Evolutionary conservation across 495 filamentous ascomycete genomes (phyloP), one percentile per base, ranked within the genome.

Genomic region (Lophiotrema nucula): DNA sequence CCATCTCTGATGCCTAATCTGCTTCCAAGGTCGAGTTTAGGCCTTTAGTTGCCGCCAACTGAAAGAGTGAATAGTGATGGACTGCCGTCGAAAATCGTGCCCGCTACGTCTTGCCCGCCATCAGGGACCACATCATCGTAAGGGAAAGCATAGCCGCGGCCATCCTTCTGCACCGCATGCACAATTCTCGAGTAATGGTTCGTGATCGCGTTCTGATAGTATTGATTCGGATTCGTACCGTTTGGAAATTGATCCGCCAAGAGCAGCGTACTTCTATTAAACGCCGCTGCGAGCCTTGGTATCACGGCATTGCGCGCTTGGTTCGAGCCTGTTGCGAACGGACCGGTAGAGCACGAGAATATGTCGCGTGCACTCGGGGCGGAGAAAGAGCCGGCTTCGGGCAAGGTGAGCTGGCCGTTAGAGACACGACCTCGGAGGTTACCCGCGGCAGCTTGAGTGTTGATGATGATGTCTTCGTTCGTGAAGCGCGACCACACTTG

Each of bases 171-270:
- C 35, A 76, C 77, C 23, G 67, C 74, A 71, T 91, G 88, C 52
- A 86, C 78, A 53, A 90, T 78, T 13, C 84, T 69, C 16, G 83
- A 72, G 64, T 88, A 91, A 69, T 90, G 86, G 60, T 92, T 92
- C 22, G 88, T 89, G 31, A 81, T 70, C 3, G 62, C 45, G 12
- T 78, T 70, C 56, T 56, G 48, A 28, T 67, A 67, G 35, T 67
- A 67, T 28, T 60, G 27, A 11, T 12, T 12, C 11, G 53, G 49
- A 4, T n/a, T 38, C 19, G 23, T 75, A 13, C 74, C 73, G 42
- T 78, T 76, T 3, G 85, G 85, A 65, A 82, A 78, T 38, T 67
- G 50, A 2, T 70, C 39, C 50, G 79, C 19, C 56, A 53, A 26
- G 38, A 88, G 67, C 43, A 89, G 63, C 19, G 84, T 88, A 4